These are phyloP conservation scores for Neoscytalidium dimidiatum DNA, from an alignment of 2,329 filamentous ascomycete genomes.

Conservation along the genomic window DNA sequence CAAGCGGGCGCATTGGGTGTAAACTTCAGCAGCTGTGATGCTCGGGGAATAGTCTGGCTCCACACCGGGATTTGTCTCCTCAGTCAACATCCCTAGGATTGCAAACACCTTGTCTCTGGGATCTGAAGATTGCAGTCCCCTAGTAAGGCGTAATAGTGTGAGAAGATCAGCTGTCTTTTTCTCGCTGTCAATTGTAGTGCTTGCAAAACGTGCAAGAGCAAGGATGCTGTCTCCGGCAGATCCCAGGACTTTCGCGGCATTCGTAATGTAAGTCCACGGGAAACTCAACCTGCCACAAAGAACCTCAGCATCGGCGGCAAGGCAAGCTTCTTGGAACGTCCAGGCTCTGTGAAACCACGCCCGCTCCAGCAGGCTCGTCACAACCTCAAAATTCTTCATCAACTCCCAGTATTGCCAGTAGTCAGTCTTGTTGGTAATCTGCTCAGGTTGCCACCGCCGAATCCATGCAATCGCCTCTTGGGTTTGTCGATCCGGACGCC, in stretches of 20 bases:
- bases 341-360: neutral
- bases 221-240: neutral
- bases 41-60: neutral
- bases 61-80: neutral
- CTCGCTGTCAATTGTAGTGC: neutral
- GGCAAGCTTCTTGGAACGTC: neutral
- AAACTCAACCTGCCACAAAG: neutral
- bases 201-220: neutral
- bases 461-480: too few relatives aligned
- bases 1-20: neutral
- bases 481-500: too few relatives aligned
- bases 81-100: neutral
- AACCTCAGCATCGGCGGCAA: neutral
- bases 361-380: too few relatives aligned
- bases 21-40: neutral
- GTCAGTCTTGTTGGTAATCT: too few relatives aligned
- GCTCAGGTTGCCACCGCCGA: too few relatives aligned
- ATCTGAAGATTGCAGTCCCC: neutral
- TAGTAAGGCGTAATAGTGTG: neutral
- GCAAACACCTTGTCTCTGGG: neutral
- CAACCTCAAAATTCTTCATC: too few relatives aligned
- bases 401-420: too few relatives aligned
- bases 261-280: neutral
- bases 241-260: neutral
- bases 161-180: neutral